These are phyloP conservation scores for Corniculantispora saksenae DNA, from an alignment of 2,329 filamentous ascomycete genomes.

Conservation along the genomic window DNA sequence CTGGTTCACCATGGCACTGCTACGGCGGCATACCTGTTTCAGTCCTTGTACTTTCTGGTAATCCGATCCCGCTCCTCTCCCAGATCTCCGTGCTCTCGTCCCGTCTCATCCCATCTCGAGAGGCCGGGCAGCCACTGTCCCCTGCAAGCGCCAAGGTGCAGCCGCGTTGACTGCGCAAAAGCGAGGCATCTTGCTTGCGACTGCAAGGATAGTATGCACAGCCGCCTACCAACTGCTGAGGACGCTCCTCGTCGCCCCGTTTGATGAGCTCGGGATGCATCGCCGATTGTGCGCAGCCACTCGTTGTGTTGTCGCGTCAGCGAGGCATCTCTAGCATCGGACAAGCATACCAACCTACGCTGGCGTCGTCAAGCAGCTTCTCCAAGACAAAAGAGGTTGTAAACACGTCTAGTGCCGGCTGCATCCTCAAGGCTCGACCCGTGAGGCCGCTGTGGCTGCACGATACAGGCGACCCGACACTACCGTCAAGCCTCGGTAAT, in stretches of 20 bases:
- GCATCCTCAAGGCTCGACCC: not conserved
- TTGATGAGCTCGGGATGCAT: not conserved
- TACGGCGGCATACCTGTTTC: constrained; percentile 1
- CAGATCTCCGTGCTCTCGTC: not conserved
- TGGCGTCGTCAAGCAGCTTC: not conserved
- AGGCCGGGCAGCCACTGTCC: not conserved
- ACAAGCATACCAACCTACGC: not conserved
- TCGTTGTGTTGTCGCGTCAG: not conserved
- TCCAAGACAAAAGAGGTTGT: not conserved
- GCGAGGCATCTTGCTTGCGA: constrained; percentile 1
- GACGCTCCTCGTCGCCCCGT: not conserved
- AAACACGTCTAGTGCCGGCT: not conserved
- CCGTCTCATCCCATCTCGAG: not conserved
- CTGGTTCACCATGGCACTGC: constrained; percentile 6
- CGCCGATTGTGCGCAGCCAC: not conserved
- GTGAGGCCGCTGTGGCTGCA: not conserved
- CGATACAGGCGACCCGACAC: not conserved
- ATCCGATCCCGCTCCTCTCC: not conserved
- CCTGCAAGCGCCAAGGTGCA: constrained; percentile 14
- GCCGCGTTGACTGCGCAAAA: constrained; percentile 3
- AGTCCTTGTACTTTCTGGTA: not conserved
- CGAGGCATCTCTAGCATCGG: not conserved
- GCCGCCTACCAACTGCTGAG: not conserved
- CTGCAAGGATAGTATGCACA: not conserved
- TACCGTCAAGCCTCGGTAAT: not conserved